These are phyloP conservation scores for Gynochthodes officinalis DNA, from an alignment of 257 asterid species.

Conservation along the genomic window DNA sequence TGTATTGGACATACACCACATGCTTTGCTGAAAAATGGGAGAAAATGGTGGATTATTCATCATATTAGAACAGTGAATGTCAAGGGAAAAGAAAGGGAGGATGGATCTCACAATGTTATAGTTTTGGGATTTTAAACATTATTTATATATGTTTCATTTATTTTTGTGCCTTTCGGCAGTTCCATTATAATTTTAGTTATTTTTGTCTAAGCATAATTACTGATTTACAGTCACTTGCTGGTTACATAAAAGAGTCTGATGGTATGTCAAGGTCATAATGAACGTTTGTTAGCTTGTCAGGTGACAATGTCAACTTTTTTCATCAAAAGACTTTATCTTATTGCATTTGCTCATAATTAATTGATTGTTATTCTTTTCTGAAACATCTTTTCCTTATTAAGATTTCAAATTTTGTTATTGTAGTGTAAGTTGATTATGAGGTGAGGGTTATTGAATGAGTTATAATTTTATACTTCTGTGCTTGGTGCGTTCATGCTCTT, in stretches of 20 bases:
- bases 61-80: neutral
- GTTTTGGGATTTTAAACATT: neutral
- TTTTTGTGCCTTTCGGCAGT: neutral
- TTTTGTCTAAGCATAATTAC: neutral
- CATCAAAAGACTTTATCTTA: neutral
- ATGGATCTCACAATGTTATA: neutral
- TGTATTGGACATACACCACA: neutral
- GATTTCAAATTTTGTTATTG: neutral
- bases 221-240: neutral
- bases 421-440: neutral
- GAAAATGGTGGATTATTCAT: neutral
- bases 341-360: too few relatives aligned
- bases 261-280: neutral
- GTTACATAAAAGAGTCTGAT: neutral
- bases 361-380: neutral
- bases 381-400: too few relatives aligned
- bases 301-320: neutral
- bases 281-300: neutral
- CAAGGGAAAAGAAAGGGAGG: neutral
- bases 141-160: neutral
- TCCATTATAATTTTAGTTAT: neutral
- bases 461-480: neutral
- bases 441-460: neutral
- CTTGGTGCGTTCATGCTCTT: neutral
- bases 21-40: neutral